A percentile compares a stretch with the other conserved stretches of the same genome.
These are phyloP conservation scores for Hymenoscyphus repandus DNA, from an alignment of 2,329 filamentous ascomycete species.

Conservation along the genomic window DNA sequence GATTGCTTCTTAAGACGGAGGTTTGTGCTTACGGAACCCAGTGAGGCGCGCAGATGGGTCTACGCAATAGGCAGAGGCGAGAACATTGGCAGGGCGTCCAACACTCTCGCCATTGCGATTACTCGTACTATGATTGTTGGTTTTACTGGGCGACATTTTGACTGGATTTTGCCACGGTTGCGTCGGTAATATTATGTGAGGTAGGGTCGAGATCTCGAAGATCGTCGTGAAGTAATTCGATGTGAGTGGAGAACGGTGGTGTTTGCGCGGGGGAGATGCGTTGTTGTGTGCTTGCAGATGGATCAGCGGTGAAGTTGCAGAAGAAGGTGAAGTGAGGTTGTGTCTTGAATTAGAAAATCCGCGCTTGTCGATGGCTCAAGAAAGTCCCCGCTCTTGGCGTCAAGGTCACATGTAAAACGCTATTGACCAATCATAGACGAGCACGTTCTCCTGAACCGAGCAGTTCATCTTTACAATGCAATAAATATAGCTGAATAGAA, in stretches of 20 bases:
- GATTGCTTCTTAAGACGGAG: neutral
- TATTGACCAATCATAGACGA: constrained; percentile 1
- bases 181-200: constrained; percentile 15
- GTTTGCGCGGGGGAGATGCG: constrained; percentile 9
- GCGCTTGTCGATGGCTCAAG: neutral
- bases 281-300: constrained; percentile 4
- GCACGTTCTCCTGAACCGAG: neutral
- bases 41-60: constrained; percentile 66
- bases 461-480: no score
- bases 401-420: constrained; percentile 2
- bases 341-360: neutral
- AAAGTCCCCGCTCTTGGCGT: constrained; percentile 5
- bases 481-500: no score
- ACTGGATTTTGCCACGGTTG: constrained; percentile 29
- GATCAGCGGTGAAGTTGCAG: constrained; percentile 11
- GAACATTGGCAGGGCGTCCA: constrained; percentile 62
- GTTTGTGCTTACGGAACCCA: constrained; percentile 52
- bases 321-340: neutral
- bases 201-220: constrained; percentile 1
- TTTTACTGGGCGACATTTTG: constrained; percentile 32
- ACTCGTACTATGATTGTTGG: constrained; percentile 56
- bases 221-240: constrained; percentile 1
- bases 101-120: constrained; percentile 61
- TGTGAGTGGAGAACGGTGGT: constrained; percentile 11
- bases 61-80: constrained; percentile 88